A percentile compares a stretch with the other conserved stretches of the same genome.
phyloP scores from a whole-genome alignment of 768 basidiomycete genomes.

The Tylopilus subfusipes region DNA sequence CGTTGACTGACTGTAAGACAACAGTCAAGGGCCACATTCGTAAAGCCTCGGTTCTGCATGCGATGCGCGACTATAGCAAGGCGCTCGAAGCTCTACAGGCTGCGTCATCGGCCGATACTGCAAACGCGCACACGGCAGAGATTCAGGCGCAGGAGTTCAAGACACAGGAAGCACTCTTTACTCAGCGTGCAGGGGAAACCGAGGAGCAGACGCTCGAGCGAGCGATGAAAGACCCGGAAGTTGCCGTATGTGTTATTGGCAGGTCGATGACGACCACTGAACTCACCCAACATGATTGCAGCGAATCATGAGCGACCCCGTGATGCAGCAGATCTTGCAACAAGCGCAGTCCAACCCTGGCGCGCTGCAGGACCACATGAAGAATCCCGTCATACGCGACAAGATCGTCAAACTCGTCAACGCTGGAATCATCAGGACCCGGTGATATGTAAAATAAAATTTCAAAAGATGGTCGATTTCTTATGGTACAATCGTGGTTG shows the following conservation, averaged over 20 bases:
- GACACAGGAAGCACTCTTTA: constrained; percentile 72
- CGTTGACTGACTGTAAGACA: neutral
- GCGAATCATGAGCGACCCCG: constrained; percentile 83
- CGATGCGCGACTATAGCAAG: constrained; percentile 89
- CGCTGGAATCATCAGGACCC: constrained; percentile 89
- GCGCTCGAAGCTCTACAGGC: constrained; percentile 81
- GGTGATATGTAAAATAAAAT: constrained; percentile 38
- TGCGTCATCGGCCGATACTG: constrained; percentile 75
- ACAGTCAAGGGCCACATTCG: constrained; percentile 91
- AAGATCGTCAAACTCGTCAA: constrained; percentile 91
- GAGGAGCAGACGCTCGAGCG: constrained; percentile 91
- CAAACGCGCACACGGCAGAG: constrained; percentile 78
- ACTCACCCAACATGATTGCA: constrained; percentile 30
- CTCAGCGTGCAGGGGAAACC: constrained; percentile 76
- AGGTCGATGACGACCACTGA: neutral
- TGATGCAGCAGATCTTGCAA: constrained; percentile 93
- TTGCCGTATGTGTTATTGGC: constrained; percentile 58
- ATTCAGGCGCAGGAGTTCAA: constrained; percentile 80
- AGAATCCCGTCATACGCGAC: constrained; percentile 74
- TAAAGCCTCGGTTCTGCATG: constrained; percentile 78
- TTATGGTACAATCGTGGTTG: constrained; percentile 20
- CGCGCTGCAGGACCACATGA: constrained; percentile 94
- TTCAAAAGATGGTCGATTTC: constrained; percentile 9
- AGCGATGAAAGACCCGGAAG: constrained; percentile 97
- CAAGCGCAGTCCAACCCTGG: constrained; percentile 89